phyloP scores from a whole-genome alignment of 208 protist genomes.

The Acanthamoeba lenticulata region DNA sequence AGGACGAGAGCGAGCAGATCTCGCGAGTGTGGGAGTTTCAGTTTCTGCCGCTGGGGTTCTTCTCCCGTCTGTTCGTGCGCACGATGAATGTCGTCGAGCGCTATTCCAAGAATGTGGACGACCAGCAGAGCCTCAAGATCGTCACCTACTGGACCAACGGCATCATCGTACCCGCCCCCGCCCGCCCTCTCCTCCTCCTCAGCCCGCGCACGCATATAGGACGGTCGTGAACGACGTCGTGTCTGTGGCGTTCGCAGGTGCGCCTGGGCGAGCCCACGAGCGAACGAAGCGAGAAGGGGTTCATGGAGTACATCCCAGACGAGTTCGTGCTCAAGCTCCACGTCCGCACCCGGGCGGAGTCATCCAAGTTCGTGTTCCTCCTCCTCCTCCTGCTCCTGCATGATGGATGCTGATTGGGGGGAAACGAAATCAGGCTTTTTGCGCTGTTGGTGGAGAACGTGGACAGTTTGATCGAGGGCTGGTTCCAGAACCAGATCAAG shows the following conservation, averaged over 20 bases:
- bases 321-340: constrained; percentile 69
- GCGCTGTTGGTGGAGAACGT: constrained; percentile 61
- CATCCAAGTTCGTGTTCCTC: constrained; percentile 38
- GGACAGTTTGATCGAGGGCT: constrained; percentile 67
- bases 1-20: constrained; percentile 48
- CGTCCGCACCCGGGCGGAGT: constrained; percentile 18
- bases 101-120: constrained; percentile 22
- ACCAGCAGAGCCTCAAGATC: neutral
- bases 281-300: constrained; percentile 40
- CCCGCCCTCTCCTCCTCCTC: neutral
- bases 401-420: neutral
- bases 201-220: neutral
- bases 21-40: constrained; percentile 55
- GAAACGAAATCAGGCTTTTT: neutral
- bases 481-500: constrained; percentile 69
- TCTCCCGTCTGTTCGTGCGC: constrained; percentile 60
- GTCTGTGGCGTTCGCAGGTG: neutral
- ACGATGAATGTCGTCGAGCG: constrained; percentile 56
- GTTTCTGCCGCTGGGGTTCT: constrained; percentile 67
- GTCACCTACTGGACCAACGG: constrained; percentile 65
- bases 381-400: neutral
- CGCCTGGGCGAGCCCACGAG: neutral
- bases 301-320: constrained; percentile 67
- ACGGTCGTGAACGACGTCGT: neutral
- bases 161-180: neutral